phyloP scores from a whole-genome alignment of 768 basidiomycete genomes.

The Termitomyces sp. region DNA sequence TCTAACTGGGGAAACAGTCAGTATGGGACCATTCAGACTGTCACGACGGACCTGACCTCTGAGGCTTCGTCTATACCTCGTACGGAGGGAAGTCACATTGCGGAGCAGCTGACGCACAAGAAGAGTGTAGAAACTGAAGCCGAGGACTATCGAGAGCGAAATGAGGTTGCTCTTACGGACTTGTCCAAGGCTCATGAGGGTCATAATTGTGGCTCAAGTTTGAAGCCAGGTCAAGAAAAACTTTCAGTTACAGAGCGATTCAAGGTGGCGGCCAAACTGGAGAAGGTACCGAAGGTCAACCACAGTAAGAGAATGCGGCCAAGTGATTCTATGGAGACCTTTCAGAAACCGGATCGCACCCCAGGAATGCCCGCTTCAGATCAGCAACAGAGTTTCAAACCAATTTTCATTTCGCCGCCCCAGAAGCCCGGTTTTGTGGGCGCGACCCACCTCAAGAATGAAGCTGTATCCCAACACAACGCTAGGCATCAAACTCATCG shows the following conservation, averaged over 20 bases:
- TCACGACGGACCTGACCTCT: conserved; percentile 77
- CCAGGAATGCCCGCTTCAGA: conserved; percentile 22
- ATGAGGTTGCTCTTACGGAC: conserved; percentile 57
- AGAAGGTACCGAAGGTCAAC: conserved; percentile 38
- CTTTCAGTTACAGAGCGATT: conserved; percentile 11
- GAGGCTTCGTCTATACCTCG: conserved; percentile 61
- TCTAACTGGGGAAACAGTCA: conserved; percentile 38
- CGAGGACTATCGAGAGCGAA: conserved; percentile 41
- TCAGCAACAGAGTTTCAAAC: conserved; percentile 17
- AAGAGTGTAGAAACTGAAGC: conserved; percentile 12
- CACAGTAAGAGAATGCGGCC: conserved; percentile 81
- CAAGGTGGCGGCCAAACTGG: conserved; percentile 18
- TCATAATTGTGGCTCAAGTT: conserved; percentile 50
- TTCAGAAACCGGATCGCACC: conserved; percentile 23
- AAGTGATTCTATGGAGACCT: conserved; percentile 47
- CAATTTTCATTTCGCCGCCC: conserved; percentile 38
- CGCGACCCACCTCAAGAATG: conserved; percentile 36
- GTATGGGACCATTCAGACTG: conserved; percentile 77
- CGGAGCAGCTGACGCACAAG: conserved; percentile 43
- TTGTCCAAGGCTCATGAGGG: conserved; percentile 64
- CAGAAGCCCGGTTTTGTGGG: conserved; percentile 55
- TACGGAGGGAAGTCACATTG: conserved; percentile 57
- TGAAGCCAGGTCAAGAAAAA: conserved; percentile 18
- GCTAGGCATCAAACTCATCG: conserved; percentile 57
- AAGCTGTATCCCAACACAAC: conserved; percentile 40